phyloP scores from a whole-genome alignment of 805 yeast genomes.

The Wickerhamomyces chambardii region DNA sequence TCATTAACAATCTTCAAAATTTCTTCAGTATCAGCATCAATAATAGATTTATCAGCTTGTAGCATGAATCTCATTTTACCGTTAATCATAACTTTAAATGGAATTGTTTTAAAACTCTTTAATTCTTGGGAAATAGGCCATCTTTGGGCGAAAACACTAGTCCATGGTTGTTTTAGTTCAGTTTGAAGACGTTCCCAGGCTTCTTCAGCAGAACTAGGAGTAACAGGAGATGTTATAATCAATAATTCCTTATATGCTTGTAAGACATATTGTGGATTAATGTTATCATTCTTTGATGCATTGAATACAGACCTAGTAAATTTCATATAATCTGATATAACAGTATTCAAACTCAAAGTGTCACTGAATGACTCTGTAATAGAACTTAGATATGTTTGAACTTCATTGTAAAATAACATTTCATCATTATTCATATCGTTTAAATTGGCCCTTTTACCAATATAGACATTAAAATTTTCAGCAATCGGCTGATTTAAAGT shows the following conservation, averaged over 20 bases:
- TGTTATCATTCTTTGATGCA: conserved; percentile 25
- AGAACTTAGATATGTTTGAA: conserved; percentile 35
- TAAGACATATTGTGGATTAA: conserved; percentile 32
- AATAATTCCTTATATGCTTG: conserved; percentile 45
- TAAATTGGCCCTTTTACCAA: not conserved
- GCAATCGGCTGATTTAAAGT: conserved; percentile 4
- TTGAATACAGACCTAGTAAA: conserved; percentile 43
- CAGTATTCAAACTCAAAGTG: conserved; percentile 67
- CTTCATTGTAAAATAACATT: conserved; percentile 45
- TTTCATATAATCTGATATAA: conserved; percentile 87
- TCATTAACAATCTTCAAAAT: too few species aligned
- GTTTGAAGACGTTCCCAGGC: conserved; percentile 46
- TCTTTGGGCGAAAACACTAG: conserved; percentile 41
- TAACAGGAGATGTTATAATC: conserved; percentile 66
- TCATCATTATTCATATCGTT: conserved; percentile 30
- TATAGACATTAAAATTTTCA: not conserved
- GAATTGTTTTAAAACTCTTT: conserved; percentile 25
- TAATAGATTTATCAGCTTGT: conserved; percentile 19
- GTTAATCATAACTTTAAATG: conserved; percentile 59
- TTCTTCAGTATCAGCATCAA: not conserved
- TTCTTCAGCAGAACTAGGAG: conserved; percentile 80
- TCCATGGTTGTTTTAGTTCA: conserved; percentile 23
- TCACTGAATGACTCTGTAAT: conserved; percentile 53
- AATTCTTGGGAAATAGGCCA: conserved; percentile 53
- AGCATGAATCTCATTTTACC: conserved; percentile 56